These are phyloP conservation scores for Saturnispora silvae DNA, from an alignment of 805 yeast species.

Conservation along the genomic window DNA sequence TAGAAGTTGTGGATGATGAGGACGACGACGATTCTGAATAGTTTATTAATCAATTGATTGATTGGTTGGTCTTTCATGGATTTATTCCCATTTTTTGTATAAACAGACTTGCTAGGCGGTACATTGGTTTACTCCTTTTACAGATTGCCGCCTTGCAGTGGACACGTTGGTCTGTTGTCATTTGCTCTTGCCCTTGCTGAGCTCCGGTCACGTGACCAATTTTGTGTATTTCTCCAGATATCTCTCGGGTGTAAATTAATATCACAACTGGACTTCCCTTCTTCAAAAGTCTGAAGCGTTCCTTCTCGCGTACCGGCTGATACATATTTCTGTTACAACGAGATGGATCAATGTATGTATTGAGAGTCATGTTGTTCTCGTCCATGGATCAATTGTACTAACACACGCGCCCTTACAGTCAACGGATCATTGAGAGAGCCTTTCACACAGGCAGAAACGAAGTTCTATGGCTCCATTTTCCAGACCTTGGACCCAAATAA, in stretches of 20 bases:
- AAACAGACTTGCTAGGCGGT: too few species aligned
- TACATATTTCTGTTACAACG: not conserved
- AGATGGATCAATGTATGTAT: slow-evolving; percentile 8
- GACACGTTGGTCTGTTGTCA: too few species aligned
- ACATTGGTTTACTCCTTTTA: too few species aligned
- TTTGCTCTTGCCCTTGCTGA: too few species aligned
- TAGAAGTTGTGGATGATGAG: slow-evolving; percentile 40
- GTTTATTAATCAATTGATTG: not conserved
- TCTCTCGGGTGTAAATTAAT: too few species aligned
- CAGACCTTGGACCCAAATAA: slow-evolving; percentile 67
- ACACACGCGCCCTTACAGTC: slow-evolving; percentile 5
- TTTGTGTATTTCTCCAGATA: too few species aligned
- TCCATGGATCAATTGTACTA: not conserved
- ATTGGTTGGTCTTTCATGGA: not conserved
- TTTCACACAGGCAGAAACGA: slow-evolving; percentile 67
- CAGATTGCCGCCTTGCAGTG: too few species aligned
- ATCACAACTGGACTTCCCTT: too few species aligned
- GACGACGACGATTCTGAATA: slow-evolving; percentile 7
- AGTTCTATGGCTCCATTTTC: slow-evolving; percentile 65
- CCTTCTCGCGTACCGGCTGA: not conserved
- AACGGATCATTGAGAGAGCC: slow-evolving; percentile 21
- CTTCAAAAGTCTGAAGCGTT: too few species aligned
- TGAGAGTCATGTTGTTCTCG: not conserved
- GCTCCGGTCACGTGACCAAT: too few species aligned
- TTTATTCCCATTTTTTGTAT: too few species aligned